phyloP scores from a whole-genome alignment of 306 rosid genomes.

The Luffa aegyptiaca region DNA sequence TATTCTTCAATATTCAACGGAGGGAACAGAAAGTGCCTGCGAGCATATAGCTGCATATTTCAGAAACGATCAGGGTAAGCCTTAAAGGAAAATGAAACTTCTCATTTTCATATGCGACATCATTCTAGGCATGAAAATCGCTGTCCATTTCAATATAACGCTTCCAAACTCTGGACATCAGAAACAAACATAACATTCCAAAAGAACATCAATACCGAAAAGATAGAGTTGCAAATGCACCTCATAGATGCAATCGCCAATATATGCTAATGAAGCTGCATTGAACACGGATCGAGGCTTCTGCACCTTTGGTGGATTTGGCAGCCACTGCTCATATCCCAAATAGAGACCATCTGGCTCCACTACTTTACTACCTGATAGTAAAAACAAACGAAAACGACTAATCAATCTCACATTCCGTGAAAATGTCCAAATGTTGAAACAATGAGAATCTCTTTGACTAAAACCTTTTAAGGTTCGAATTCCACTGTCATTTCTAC shows the following conservation, averaged over 20 bases:
- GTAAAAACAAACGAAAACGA: background rate
- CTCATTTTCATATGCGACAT: background rate
- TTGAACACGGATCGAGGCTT: slow-evolving; percentile 75
- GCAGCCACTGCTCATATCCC: slow-evolving; percentile 81
- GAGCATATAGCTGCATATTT: slow-evolving; percentile 79
- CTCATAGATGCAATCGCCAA: slow-evolving; percentile 87
- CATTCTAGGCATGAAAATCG: background rate
- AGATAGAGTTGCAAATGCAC: slow-evolving; percentile 20
- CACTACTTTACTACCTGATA: slow-evolving; percentile 13
- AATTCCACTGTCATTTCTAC: background rate
- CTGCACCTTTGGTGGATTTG: slow-evolving; percentile 66
- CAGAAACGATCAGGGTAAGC: slow-evolving; percentile 16
- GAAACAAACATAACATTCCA: background rate
- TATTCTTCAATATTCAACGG: slow-evolving; percentile 70
- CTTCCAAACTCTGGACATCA: background rate
- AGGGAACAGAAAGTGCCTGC: slow-evolving; percentile 90
- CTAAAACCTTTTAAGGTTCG: background rate
- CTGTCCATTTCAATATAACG: background rate
- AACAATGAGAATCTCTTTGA: background rate
- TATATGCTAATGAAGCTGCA: slow-evolving; percentile 72
- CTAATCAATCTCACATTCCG: background rate
- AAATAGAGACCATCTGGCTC: slow-evolving; percentile 34
- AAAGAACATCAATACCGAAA: background rate
- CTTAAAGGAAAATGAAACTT: slow-evolving; percentile 2
- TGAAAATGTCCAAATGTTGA: background rate